These are phyloP conservation scores for Mycena pura DNA, from an alignment of 768 basidiomycete species.

Conservation along the genomic window DNA sequence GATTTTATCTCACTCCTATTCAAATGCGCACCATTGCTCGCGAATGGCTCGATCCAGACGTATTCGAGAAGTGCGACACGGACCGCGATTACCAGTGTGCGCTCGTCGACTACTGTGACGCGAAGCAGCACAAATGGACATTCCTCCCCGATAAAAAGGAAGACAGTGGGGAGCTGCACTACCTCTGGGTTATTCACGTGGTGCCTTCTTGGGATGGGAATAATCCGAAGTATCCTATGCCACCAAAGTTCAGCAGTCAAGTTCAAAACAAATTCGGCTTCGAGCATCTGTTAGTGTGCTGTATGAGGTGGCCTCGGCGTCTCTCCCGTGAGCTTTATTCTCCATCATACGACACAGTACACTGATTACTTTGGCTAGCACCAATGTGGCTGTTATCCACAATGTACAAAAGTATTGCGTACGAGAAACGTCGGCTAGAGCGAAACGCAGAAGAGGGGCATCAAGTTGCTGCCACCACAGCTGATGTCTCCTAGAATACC, in stretches of 20 bases:
- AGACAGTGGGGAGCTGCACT: neutral
- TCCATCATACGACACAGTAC: neutral
- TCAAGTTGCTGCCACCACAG: no score
- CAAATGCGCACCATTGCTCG: neutral
- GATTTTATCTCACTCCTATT: neutral
- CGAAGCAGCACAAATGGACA: neutral
- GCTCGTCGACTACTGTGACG: neutral
- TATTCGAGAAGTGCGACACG: neutral
- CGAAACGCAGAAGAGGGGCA: no score
- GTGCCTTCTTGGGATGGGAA: neutral
- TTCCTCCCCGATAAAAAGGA: neutral
- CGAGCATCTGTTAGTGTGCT: neutral
- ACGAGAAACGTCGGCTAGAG: no score
- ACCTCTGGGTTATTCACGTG: neutral
- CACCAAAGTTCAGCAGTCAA: neutral
- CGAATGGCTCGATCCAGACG: neutral
- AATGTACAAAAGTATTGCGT: no score
- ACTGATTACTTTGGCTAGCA: neutral
- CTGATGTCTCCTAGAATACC: no score
- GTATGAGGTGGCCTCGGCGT: neutral
- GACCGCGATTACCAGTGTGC: neutral
- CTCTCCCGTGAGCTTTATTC: neutral
- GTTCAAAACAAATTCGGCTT: neutral
- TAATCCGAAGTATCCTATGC: neutral
- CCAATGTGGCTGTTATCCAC: neutral